Evolutionary conservation across 1,284 basidiomycete species (phyloP).

Genomic region (Erythrobasidium hasegawianum): DNA sequence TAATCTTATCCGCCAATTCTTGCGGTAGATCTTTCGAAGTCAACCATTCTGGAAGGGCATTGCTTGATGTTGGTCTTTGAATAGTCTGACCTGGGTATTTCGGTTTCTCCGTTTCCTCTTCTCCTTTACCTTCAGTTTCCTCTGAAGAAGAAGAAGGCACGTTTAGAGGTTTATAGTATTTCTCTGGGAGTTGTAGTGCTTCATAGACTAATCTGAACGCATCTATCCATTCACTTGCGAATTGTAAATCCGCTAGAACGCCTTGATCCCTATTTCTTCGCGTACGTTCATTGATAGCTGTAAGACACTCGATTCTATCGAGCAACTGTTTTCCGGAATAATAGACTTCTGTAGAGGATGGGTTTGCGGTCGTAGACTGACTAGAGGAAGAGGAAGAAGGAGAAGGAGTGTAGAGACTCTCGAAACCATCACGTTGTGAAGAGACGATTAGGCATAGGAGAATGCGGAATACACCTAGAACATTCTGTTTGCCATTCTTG

Average conservation of each 20-base stretch:
- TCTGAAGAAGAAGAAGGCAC: neutral
- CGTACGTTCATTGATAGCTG: conserved; percentile 22
- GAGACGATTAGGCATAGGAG: conserved; percentile 23
- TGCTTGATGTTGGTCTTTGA: conserved; percentile 1
- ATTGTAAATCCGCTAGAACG: conserved; percentile 33
- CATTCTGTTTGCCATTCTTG: conserved; percentile 6
- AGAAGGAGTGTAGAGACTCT: neutral
- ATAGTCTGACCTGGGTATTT: conserved; percentile 18
- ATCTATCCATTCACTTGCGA: conserved; percentile 24
- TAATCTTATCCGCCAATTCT: conserved; percentile 18
- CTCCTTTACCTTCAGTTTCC: neutral
- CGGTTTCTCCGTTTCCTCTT: neutral
- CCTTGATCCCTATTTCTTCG: conserved; percentile 8
- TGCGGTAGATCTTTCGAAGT: conserved; percentile 11
- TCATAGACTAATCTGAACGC: conserved; percentile 23
- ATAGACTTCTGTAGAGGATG: neutral
- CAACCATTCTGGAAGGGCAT: conserved; percentile 33
- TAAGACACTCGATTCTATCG: conserved; percentile 13
- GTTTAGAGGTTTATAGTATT: conserved; percentile 22
- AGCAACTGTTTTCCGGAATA: conserved; percentile 5
- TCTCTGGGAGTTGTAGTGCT: conserved; percentile 32
- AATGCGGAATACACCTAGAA: conserved; percentile 23
- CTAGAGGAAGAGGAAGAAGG: neutral
- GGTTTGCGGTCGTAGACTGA: too few species aligned
- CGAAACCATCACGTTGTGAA: conserved; percentile 3